These are phyloP conservation scores for Aotearoamyces nothofagi DNA, from an alignment of 2,329 filamentous ascomycete species.

Conservation along the genomic window DNA sequence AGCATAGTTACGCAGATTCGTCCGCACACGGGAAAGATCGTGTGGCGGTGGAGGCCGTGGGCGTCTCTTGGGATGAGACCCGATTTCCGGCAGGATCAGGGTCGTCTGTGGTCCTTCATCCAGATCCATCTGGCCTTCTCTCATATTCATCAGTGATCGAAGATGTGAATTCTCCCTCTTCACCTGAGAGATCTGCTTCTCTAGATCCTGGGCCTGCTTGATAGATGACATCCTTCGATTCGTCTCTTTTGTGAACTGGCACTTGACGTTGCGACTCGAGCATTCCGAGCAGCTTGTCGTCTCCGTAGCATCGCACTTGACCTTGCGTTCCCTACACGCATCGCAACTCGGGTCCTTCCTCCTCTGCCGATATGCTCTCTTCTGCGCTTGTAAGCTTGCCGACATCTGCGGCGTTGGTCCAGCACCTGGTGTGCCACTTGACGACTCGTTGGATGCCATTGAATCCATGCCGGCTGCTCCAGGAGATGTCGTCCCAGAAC, in stretches of 20 bases:
- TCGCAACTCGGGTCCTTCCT: conserved; percentile 95
- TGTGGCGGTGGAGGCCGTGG: conserved; percentile 44
- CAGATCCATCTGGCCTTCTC: conserved; percentile 28
- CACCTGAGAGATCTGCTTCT: conserved; percentile 73
- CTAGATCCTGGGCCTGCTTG: conserved; percentile 95
- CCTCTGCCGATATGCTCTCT: conserved; percentile 85
- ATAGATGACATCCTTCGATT: conserved; percentile 98
- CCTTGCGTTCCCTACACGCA: conserved; percentile 76
- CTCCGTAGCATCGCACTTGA: conserved; percentile 91
- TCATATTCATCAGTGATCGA: conserved; percentile 40
- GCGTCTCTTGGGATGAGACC: conserved; percentile 48
- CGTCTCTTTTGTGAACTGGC: conserved; percentile 97
- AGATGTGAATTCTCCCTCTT: conserved; percentile 68
- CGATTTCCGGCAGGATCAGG: conserved; percentile 47
- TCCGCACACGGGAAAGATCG: conserved; percentile 56
- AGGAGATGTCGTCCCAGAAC: conserved; percentile 8
- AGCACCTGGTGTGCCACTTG: conserved; percentile 36
- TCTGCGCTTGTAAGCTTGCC: conserved; percentile 55
- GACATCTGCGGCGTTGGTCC: conserved; percentile 18
- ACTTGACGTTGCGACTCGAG: conserved; percentile 90
- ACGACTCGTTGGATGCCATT: conserved; percentile 41
- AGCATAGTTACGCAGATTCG: conserved; percentile 58
- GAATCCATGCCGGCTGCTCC: conserved; percentile 38
- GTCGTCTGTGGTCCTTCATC: conserved; percentile 25
- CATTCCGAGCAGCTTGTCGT: conserved; percentile 95